phyloP scores from a whole-genome alignment of 805 yeast genomes.

The Ogataea naganishii region DNA sequence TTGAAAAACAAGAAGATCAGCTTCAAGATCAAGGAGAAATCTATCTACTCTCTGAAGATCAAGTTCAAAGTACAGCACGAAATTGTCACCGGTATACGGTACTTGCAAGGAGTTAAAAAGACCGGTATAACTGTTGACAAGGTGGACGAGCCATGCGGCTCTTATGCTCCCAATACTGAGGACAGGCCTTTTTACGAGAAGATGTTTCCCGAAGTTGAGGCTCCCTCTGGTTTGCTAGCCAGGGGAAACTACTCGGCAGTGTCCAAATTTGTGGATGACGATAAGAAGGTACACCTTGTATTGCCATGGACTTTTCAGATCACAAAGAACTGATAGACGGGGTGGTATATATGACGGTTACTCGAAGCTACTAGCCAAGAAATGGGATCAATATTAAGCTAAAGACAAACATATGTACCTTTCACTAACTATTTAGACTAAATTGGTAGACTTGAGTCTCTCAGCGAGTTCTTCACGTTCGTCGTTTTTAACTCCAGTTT shows the following conservation, averaged over 20 bases:
- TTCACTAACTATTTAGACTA: too few relatives aligned
- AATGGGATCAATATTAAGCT: too few relatives aligned
- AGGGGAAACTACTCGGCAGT: slow-evolving; percentile 79
- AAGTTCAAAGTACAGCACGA: slow-evolving; percentile 84
- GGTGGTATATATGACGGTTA: too few relatives aligned
- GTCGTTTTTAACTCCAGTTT: too few relatives aligned
- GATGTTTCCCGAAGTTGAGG: slow-evolving; percentile 68
- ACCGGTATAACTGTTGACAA: slow-evolving; percentile 84
- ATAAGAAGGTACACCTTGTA: slow-evolving; percentile 60
- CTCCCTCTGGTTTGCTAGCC: slow-evolving; percentile 84
- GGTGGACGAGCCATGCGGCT: slow-evolving; percentile 81
- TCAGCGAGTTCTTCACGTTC: too few relatives aligned
- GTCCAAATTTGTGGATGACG: slow-evolving; percentile 83
- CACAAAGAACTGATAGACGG: slow-evolving; percentile 37
- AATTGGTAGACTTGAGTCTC: too few relatives aligned
- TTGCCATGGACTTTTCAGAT: slow-evolving; percentile 85
- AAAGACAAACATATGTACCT: too few relatives aligned
- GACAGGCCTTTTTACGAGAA: slow-evolving; percentile 74
- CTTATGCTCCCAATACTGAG: slow-evolving; percentile 81
- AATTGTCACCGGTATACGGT: slow-evolving; percentile 83
- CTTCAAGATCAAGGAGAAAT: slow-evolving; percentile 70
- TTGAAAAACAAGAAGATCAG: slow-evolving; percentile 46
- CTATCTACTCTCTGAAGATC: slow-evolving; percentile 62
- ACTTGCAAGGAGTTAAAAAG: slow-evolving; percentile 76
- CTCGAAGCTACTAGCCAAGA: too few relatives aligned